Evolutionary conservation across 2,329 filamentous ascomycete genomes (phyloP), one percentile per base, ranked within the genome.

Genomic region (Beauveria sp.): DNA sequence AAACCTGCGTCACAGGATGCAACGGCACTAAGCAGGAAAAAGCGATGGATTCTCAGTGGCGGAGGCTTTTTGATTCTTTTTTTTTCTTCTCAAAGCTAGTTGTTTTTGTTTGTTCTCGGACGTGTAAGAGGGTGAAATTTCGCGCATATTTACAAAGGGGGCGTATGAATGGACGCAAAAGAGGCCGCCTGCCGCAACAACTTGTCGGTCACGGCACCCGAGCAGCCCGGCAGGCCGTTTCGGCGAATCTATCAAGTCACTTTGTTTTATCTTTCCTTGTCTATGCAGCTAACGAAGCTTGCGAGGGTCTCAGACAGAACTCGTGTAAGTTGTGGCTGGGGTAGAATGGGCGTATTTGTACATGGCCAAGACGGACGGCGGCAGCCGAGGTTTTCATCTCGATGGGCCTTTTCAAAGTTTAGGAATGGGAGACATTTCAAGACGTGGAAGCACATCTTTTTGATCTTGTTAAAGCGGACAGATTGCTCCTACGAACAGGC

Each of bases 271-370:
- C 22, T 24, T 24, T 24, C 22, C 26, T 28, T 34, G 16, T 38
- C 45, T 45, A 43, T 58, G 24, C 34, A 51, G 43, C 18, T 24
- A 28, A 5, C 40, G 16, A 46, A 14, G 38, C 12, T 53, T 12
- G 30, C 14, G 5, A 9, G 24, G 14, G 40, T 45, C 26, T 47
- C 28, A 20, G 42, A 18, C 26, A 28, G 26, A 22, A 47, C 12
- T 34, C 56, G 56, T 59, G 47, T 45, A 59, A 52, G 56, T 59
- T 28, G 55, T 59, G 56, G 47, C 56, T 59, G 47, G 24, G 28
- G 40, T 45, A 26, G 20, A 10, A 42, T 9, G 30, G 4, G 14
- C n/a, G 34, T 30, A 51, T 34, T 34, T 34, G 30, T 14, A 34
- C 30, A 34, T 34, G 30, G 12, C 30, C 30, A 34, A 14, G 30